Conservation (phyloP, 2,329 filamentous ascomycete genomes). For the Rugonectria rugulosa region DNA sequence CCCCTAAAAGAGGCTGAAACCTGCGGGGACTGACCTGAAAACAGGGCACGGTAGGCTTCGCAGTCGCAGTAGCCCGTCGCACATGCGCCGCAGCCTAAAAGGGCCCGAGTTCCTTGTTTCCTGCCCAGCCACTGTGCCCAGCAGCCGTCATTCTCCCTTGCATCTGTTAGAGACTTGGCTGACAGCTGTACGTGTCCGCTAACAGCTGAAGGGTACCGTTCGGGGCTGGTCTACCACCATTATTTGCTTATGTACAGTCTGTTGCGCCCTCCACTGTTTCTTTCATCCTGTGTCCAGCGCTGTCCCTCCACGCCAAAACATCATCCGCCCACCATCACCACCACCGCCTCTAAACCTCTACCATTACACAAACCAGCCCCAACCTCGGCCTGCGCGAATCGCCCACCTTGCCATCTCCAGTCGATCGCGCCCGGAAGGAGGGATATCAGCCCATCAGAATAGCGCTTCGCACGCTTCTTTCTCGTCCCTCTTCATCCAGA, state of each 20-base stretch:
- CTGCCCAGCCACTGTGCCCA: not conserved
- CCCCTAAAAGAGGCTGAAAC: slow-evolving; percentile 12
- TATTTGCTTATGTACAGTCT: too few relatives aligned
- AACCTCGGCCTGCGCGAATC: slow-evolving; percentile 2
- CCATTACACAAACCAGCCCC: slow-evolving; percentile 14
- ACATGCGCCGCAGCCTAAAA: not conserved
- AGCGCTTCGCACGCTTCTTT: not conserved
- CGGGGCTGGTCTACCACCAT: too few relatives aligned
- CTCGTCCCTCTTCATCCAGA: slow-evolving; percentile 3
- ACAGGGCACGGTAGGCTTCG: not conserved
- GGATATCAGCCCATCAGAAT: not conserved
- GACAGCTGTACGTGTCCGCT: not conserved
- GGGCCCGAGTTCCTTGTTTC: not conserved
- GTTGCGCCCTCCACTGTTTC: not conserved
- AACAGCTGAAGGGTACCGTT: too few relatives aligned
- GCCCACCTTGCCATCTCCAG: not conserved
- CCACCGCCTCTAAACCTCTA: slow-evolving; percentile 16
- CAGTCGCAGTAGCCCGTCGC: slow-evolving; percentile 6
- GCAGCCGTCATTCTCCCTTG: not conserved
- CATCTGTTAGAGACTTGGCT: not conserved
- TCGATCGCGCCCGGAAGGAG: slow-evolving; percentile 1
- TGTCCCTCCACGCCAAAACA: slow-evolving; percentile 15
- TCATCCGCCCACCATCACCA: slow-evolving; percentile 20
- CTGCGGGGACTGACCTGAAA: slow-evolving; percentile 12
- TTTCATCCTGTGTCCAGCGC: not conserved